Conservation (phyloP, 2,329 filamentous ascomycete species). For the Cladophialophora yegresii region DNA sequence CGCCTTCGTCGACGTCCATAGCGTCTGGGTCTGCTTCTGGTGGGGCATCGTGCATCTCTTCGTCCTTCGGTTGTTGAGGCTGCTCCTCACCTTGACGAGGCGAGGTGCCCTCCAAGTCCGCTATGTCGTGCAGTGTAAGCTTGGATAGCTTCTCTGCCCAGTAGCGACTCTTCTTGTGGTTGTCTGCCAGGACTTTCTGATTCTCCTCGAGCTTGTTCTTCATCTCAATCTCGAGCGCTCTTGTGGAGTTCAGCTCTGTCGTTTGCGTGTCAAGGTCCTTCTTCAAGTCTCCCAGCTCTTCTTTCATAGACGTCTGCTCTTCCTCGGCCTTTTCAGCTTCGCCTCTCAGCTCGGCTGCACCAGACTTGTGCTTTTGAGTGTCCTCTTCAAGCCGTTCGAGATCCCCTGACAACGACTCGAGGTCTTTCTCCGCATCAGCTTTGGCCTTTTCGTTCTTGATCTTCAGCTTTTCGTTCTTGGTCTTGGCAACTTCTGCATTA, state of each 20-base stretch:
- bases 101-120: constrained; percentile 55
- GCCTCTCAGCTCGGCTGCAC: constrained; percentile 70
- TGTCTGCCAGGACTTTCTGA: constrained; percentile 82
- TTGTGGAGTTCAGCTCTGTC: constrained; percentile 80
- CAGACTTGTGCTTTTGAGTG: constrained; percentile 72
- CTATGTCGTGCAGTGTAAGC: constrained; percentile 77
- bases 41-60: constrained; percentile 55
- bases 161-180: constrained; percentile 78
- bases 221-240: constrained; percentile 94
- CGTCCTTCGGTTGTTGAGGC: constrained; percentile 13
- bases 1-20: constrained; percentile 47
- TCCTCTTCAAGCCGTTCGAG: constrained; percentile 77
- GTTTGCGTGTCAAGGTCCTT: constrained; percentile 83
- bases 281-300: constrained; percentile 77
- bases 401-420: constrained; percentile 70
- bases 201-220: constrained; percentile 96
- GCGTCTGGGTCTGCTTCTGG: constrained; percentile 68
- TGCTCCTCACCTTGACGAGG: constrained; percentile 15
- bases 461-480: constrained; percentile 91
- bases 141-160: constrained; percentile 91
- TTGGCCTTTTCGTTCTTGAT: constrained; percentile 82
- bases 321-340: constrained; percentile 80
- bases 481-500: constrained; percentile 80
- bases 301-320: constrained; percentile 73
- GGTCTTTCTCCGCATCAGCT: constrained; percentile 75